Percentiles rank a stretch among this genome's conserved stretches.
Conservation (phyloP, 805 yeast genomes). For the Babjeviella inositovora region DNA sequence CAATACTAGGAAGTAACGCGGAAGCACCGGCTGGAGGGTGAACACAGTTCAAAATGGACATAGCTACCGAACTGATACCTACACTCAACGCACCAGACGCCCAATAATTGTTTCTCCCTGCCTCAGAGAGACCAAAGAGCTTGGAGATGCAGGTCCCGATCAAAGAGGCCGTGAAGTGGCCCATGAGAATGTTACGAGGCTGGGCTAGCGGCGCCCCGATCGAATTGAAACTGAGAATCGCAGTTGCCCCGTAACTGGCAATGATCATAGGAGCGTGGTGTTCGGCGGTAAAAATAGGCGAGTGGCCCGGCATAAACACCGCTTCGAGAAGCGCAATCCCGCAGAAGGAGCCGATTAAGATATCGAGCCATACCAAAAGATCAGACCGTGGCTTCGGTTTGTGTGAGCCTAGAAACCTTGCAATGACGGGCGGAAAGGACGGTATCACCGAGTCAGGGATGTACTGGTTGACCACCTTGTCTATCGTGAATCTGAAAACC, state of each 20-base stretch:
- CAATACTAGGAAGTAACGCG: slow-evolving; percentile 39
- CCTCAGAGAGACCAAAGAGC: slow-evolving; percentile 26
- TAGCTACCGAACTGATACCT: slow-evolving; percentile 31
- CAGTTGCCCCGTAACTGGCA: slow-evolving; percentile 48
- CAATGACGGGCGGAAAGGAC: no score
- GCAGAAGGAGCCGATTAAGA: slow-evolving; percentile 24
- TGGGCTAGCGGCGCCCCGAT: slow-evolving; percentile 44
- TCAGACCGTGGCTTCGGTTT: slow-evolving; percentile 14
- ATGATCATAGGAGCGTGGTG: slow-evolving; percentile 29
- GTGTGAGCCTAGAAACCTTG: slow-evolving; percentile 22
- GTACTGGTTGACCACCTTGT: no score
- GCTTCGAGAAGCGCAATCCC: slow-evolving; percentile 29
- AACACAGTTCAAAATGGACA: slow-evolving; percentile 36
- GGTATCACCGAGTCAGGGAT: no score
- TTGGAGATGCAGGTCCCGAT: slow-evolving; percentile 39
- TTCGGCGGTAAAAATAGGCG: slow-evolving; percentile 14
- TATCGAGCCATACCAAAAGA: slow-evolving; percentile 26
- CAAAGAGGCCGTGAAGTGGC: slow-evolving; percentile 35
- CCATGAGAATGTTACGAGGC: slow-evolving; percentile 41
- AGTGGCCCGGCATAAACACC: slow-evolving; percentile 17
- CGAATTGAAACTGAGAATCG: slow-evolving; percentile 40
- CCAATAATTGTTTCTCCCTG: slow-evolving; percentile 32
- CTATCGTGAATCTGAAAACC: no score
- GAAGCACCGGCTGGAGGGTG: slow-evolving; percentile 69
- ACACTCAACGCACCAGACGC: slow-evolving; percentile 42